These are phyloP conservation scores for Cairneyella variabilis DNA, from an alignment of 495 filamentous ascomycete genomes.

Conservation along the genomic window DNA sequence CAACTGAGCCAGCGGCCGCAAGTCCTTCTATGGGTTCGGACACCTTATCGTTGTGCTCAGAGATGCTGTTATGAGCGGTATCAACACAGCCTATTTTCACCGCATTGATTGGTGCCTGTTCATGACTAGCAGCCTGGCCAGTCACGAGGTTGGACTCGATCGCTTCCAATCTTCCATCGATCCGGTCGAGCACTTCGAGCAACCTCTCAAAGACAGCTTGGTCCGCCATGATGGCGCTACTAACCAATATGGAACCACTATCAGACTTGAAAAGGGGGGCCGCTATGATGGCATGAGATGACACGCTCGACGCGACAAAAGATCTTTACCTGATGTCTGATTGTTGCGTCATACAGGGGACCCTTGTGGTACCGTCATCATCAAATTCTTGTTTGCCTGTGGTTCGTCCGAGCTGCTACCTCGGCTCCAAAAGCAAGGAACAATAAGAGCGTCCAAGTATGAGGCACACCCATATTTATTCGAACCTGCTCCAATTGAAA, in stretches of 20 bases:
- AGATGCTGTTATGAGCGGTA: no score
- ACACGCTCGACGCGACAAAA: neutral
- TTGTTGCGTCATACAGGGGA: neutral
- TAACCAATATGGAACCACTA: no score
- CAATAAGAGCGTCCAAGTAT: no score
- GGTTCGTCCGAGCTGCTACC: neutral
- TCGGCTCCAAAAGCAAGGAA: no score
- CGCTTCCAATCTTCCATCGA: neutral
- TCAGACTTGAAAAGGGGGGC: neutral
- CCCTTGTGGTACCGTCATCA: neutral
- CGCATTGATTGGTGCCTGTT: no score
- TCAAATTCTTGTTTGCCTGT: neutral
- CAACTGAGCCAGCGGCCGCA: no score
- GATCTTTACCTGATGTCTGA: neutral
- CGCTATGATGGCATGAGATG: neutral
- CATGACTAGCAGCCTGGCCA: neutral
- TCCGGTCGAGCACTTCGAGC: neutral
- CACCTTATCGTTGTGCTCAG: no score
- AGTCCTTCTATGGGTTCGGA: no score
- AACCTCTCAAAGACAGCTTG: constrained; percentile 1
- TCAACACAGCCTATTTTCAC: no score
- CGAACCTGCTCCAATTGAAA: neutral
- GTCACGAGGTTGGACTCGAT: neutral
- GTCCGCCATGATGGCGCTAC: neutral
- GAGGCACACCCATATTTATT: no score